phyloP scores from a whole-genome alignment of 108 stramenopile species.

The Cyclotella distinguenda region DNA sequence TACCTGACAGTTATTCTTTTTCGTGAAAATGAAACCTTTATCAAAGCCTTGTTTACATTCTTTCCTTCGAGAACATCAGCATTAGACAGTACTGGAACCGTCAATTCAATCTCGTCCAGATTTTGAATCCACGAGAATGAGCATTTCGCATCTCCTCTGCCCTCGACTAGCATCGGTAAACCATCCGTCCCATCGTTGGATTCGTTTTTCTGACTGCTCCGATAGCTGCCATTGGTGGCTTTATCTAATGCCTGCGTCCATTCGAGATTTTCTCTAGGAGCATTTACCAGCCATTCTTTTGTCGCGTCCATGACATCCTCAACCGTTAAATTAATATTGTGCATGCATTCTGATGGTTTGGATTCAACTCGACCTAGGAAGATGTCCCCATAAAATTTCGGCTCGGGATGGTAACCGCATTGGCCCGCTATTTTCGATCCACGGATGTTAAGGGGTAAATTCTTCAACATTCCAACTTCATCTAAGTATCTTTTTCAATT shows the following conservation, averaged over 20 bases:
- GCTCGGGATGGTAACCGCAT: conserved; percentile 76
- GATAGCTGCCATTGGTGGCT: conserved; percentile 26
- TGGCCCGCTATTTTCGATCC: conserved; percentile 51
- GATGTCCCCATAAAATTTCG: conserved; percentile 83
- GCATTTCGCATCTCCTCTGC: conserved; percentile 30
- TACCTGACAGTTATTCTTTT: conserved; percentile 46
- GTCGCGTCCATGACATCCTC: conserved; percentile 50
- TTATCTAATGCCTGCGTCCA: conserved; percentile 64
- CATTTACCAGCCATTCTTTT: conserved; percentile 69
- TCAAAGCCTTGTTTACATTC: conserved; percentile 18
- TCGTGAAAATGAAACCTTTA: conserved; percentile 58
- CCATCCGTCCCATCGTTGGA: conserved; percentile 68
- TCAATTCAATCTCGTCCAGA: conserved; percentile 71
- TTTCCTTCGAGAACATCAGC: conserved; percentile 19
- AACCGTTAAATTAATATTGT: conserved; percentile 50
- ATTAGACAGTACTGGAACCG: conserved; percentile 31
- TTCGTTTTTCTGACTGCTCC: conserved; percentile 45
- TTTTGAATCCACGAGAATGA: conserved; percentile 72
- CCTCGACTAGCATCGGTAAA: conserved; percentile 34
- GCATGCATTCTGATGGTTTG: conserved; percentile 18
- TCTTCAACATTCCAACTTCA: conserved; percentile 83
- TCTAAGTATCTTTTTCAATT: too few species aligned
- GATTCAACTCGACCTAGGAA: conserved; percentile 66
- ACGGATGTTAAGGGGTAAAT: conserved; percentile 61
- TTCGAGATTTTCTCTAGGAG: conserved; percentile 61